phyloP scores from a whole-genome alignment of 805 yeast species.

The Saccharomycopsis microspora region DNA sequence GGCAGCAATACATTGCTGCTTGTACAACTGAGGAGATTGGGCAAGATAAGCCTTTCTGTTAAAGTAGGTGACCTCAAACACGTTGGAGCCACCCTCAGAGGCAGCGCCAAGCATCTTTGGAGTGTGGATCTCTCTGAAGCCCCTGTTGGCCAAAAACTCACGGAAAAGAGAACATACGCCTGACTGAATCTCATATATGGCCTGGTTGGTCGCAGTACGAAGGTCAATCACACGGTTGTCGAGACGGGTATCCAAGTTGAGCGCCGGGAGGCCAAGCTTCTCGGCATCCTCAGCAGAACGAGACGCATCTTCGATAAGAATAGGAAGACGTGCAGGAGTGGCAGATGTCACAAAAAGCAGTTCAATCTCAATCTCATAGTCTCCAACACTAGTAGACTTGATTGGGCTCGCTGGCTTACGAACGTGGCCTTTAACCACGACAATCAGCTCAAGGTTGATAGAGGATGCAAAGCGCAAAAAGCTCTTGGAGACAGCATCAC shows the following conservation, averaged over 20 bases:
- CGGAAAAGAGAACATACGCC: conserved; percentile 84
- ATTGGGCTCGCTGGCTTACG: conserved; percentile 77
- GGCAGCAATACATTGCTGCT: conserved; percentile 92
- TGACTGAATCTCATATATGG: conserved; percentile 87
- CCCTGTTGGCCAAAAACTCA: conserved; percentile 60
- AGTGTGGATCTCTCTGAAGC: conserved; percentile 87
- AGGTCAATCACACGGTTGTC: conserved; percentile 93
- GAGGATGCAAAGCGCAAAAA: conserved; percentile 94
- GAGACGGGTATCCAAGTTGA: conserved; percentile 90
- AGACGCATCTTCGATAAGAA: conserved; percentile 91
- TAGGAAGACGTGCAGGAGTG: conserved; percentile 88
- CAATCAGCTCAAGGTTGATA: conserved; percentile 82
- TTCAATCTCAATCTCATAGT: conserved; percentile 70
- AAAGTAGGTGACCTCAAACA: conserved; percentile 87
- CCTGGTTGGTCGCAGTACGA: conserved; percentile 95
- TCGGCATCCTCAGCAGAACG: conserved; percentile 93
- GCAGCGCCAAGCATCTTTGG: conserved; percentile 94
- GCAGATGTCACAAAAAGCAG: conserved; percentile 70
- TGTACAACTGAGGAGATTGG: conserved; percentile 96
- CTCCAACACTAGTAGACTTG: conserved; percentile 85
- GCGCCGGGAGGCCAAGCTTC: conserved; percentile 83
- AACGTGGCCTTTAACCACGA: conserved; percentile 78
- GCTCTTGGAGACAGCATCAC: conserved; percentile 75
- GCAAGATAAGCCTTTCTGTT: conserved; percentile 89
- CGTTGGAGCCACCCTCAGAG: conserved; percentile 97